Base-by-base conservation (phyloP, 2,329 filamentous ascomycete genomes). In the Mycosphaerella sp. region DNA sequence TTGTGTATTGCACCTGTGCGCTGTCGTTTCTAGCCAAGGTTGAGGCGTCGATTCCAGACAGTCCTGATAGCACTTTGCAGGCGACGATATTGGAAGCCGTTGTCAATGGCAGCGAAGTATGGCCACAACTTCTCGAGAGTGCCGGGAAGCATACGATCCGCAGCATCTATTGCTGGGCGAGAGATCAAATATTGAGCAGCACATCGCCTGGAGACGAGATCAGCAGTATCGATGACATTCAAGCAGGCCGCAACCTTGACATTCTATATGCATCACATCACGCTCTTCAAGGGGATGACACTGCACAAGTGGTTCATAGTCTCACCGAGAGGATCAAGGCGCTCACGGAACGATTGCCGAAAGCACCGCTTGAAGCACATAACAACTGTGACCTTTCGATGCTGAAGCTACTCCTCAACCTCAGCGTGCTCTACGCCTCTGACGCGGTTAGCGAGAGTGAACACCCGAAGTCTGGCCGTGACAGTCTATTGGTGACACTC, bases 111-210 rank as follows among this genome's bases (percentile, higher is more conserved):
- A 68, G 66, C 39, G 64, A 68, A n/a, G 66, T 70, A 10, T 74
- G 72, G 65, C 62, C 71, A 2, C 70, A 74, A 51, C 63, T 76
- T 6, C 59, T 75, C 10, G 63, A 64, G 18, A 70, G 65, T 21
- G 63, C 70, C 17, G 69, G 70, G 32, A 51, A 53, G 21, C 53
- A 52, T 10, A 60, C 58, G 6, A 54, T 64, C 25, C 50, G 37
- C 28, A 54, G 54, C 40, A 56, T 68, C 28, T 63, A 66, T 42
- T 41, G 55, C 6, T 65, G 63, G 61, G 66, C 66, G 2, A 58
- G 59, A 32, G 59, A 64, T 27, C 64, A 71, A 34, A 67, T 69
- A 10, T 57, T 70, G 44, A 46, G 44, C 37, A 56, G 48, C 18
- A 52, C 56, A 9, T 25, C 44, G 10, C 16, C 21, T 8, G 43